Conservation (phyloP, 148 eudicot genomes). For the Camellia japonica region DNA sequence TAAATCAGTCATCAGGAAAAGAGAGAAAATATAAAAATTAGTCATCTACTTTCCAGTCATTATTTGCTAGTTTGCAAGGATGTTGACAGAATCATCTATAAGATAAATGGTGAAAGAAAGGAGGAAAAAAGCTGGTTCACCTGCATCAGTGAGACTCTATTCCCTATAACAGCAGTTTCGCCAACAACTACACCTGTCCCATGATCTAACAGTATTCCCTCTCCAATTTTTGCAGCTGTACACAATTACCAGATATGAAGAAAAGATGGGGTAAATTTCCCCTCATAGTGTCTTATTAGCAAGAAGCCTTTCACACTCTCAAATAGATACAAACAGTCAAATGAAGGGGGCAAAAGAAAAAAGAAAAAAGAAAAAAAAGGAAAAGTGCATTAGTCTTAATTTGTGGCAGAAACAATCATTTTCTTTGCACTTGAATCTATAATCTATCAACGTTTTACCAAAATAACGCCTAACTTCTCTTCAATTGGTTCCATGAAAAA, state of each 20-base stretch:
- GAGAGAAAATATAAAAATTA: background rate
- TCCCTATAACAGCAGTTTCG: slow-evolving; percentile 62
- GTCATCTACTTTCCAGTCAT: background rate
- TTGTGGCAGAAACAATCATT: background rate
- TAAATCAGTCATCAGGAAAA: background rate
- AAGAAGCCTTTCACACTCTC: background rate
- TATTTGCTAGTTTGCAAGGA: background rate
- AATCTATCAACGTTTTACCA: background rate
- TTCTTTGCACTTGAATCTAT: too few relatives aligned
- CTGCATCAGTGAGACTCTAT: slow-evolving; percentile 68
- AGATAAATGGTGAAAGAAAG: background rate
- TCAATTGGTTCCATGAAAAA: background rate
- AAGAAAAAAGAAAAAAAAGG: background rate
- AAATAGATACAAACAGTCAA: background rate
- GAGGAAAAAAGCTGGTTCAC: slow-evolving; percentile 20
- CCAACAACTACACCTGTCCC: slow-evolving; percentile 66
- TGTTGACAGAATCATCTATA: slow-evolving; percentile 13
- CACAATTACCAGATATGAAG: slow-evolving; percentile 11
- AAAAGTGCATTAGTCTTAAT: too few relatives aligned
- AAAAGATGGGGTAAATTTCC: background rate
- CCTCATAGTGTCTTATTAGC: background rate
- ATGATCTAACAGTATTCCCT: slow-evolving; percentile 62
- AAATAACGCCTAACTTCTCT: background rate
- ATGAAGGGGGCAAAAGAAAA: too few relatives aligned
- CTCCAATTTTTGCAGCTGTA: slow-evolving; percentile 62